Base-by-base conservation (phyloP, 345 rosid species). In the Euphorbia pulcherrima region DNA sequence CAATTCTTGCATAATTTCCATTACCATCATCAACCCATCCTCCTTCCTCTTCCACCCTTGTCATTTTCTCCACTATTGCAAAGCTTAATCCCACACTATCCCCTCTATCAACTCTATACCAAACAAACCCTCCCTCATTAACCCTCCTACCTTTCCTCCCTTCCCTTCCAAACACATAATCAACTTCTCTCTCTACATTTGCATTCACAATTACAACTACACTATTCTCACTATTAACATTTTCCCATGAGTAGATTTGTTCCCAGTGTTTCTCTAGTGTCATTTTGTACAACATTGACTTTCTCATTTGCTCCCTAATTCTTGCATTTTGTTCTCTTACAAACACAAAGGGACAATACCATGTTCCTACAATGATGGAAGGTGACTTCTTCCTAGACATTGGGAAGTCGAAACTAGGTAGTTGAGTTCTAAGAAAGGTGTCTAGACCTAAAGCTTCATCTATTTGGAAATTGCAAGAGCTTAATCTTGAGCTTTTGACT, bases 271-370 rank as follows among this genome's bases (percentile, higher is more conserved):
- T 93, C 68, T 86, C 80, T 2, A 89, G 75, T 13, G 88, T 75
- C 86, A 92, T 86, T 60, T 72, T 73, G 55, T 89, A 89, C 48
- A 86, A 79, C 72, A 77, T 72, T 12, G 97, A 77, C 59, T 47
- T 82, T 80, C 39, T 80, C 90, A 89, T 86, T 64, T 83, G 89
- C 16, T 70, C 41, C 64, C 81, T 79, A 8, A 73, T 48, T 52
- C 74, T 80, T 17, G 65, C 29, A 51, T 6, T 20, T 44, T 71
- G 77, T 72, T 89, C 97, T 37, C 77, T 86, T 2, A 89, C 77
- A 64, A 87, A 87, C 79, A 92, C 65, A 59, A 83, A 86, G 0
- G 92, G 92, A 72, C 96, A 92, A 50, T 83, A 89, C 97, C 97
- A 92, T 77, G 80, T 74, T 24, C 96, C 96, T 13, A 89, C 85